Conservation (phyloP, 371 early-diverging fungal genomes). For the Mortierella sp. region DNA sequence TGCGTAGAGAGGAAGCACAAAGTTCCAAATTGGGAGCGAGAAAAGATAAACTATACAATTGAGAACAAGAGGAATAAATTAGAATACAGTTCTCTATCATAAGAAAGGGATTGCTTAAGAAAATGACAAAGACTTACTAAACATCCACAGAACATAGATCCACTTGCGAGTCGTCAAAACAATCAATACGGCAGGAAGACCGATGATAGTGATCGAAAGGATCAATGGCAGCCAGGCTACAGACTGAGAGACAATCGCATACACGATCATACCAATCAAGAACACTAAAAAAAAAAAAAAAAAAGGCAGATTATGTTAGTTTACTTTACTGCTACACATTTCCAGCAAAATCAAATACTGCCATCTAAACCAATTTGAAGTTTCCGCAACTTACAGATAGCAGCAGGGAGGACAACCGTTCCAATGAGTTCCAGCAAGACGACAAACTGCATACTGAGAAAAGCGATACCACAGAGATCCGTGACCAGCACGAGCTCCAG, state of each 20-base stretch:
- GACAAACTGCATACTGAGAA: slow-evolving; percentile 91
- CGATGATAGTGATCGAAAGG: slow-evolving; percentile 71
- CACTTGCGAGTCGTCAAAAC: slow-evolving; percentile 85
- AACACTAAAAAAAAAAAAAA: slow-evolving; percentile 57
- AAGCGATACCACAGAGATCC: slow-evolving; percentile 89
- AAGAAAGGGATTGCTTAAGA: not conserved
- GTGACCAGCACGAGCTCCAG: slow-evolving; percentile 90
- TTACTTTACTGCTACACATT: slow-evolving; percentile 60
- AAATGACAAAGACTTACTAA: slow-evolving; percentile 54
- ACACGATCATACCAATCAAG: slow-evolving; percentile 32
- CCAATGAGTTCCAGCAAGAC: slow-evolving; percentile 86
- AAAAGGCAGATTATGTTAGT: slow-evolving; percentile 63
- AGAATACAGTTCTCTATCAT: not conserved
- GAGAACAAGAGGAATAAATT: not conserved
- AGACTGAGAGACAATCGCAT: slow-evolving; percentile 19
- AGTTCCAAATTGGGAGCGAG: slow-evolving; percentile 97
- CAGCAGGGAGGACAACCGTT: slow-evolving; percentile 86
- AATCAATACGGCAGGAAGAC: slow-evolving; percentile 89
- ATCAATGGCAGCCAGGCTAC: slow-evolving; percentile 65
- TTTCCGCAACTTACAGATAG: slow-evolving; percentile 65
- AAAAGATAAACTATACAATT: slow-evolving; percentile 60
- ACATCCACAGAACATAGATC: slow-evolving; percentile 85
- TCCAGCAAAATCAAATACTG: slow-evolving; percentile 36
- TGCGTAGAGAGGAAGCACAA: slow-evolving; percentile 91
- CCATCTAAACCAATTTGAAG: slow-evolving; percentile 53